Base-by-base conservation (phyloP, 2,329 filamentous ascomycete species). In the Pestalotiopsis sp. region DNA sequence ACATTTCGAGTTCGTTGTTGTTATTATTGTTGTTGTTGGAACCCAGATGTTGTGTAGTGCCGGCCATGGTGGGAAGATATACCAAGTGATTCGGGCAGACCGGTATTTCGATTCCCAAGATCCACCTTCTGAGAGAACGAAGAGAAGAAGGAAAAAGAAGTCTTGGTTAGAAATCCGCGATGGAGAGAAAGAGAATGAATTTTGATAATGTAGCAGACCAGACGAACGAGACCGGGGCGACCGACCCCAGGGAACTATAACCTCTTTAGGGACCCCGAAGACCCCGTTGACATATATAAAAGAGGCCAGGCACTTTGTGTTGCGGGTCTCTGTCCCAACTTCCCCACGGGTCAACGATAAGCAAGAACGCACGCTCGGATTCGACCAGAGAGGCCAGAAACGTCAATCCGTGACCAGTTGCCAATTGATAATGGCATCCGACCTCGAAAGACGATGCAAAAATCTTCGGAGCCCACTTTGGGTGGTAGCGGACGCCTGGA, bases 291-390 rank as follows among this genome's bases (percentile, higher is more conserved):
- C n/a, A 13, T n/a, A 13, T n/a, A 27, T n/a, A 61, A 31, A 31
- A 31, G 27, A 31, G 27, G 27, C 27, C 59, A 61, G 31, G 31
- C 59, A 61, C 59, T 41, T 38, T 61, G 17, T 9, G n/a, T n/a
- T 52, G 45, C 45, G 45, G 45, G 45, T 52, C 59, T 17, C 6
- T 20, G 36, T 25, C 36, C 17, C 59, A 61, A 41, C 59, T 61
- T 61, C 59, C 59, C 59, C 59, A 61, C 59, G 59, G 59, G 59
- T 39, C 25, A 61, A 61, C 45, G 59, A 61, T 61, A 61, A 61
- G 59, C 31, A 27, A 61, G 27, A 39, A n/a, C 14, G 14, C 27
- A n/a, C 12, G 59, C 7, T n/a, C 45, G 6, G 59, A n/a, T 61
- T 61, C 14, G 59, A 61, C 27, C 25, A 31, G 31, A 39, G n/a